A percentile compares a stretch with the other conserved stretches of the same genome.
Evolutionary conservation across 768 basidiomycete species (phyloP).

Genomic region (Peribolospora baueri): DNA sequence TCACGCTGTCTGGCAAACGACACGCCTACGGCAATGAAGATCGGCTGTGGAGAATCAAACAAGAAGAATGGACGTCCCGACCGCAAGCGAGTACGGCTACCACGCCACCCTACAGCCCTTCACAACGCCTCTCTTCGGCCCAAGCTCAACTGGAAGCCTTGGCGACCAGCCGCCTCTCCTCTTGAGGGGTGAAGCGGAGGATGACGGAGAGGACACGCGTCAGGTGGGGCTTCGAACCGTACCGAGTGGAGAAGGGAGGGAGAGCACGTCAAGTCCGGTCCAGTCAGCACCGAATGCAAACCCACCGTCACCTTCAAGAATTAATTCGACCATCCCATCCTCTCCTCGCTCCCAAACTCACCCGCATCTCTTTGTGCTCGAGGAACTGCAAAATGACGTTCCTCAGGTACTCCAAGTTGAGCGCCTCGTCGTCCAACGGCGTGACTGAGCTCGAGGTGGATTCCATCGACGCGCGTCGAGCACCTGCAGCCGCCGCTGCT

Average conservation of each 20-base stretch:
- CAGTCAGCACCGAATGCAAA: background rate
- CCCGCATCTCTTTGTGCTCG: constrained; percentile 96
- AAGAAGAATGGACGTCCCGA: too few species aligned
- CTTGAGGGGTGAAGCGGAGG: constrained; percentile 80
- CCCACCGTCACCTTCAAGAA: too few species aligned
- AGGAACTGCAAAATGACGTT: constrained; percentile 94
- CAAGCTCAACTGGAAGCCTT: constrained; percentile 25
- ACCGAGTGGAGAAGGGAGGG: background rate
- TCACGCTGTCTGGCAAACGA: too few species aligned
- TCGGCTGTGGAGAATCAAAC: too few species aligned
- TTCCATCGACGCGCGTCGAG: constrained; percentile 12
- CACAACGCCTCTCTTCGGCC: too few species aligned
- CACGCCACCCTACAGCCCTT: too few species aligned
- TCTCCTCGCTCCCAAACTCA: constrained; percentile 22
- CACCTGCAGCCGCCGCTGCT: background rate
- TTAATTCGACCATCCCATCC: too few species aligned
- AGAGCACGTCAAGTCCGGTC: background rate
- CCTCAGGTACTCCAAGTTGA: constrained; percentile 83
- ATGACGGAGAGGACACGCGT: constrained; percentile 79
- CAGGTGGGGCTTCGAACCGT: constrained; percentile 44
- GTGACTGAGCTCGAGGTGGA: constrained; percentile 6
- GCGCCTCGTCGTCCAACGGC: constrained; percentile 47
- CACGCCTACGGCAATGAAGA: too few species aligned
- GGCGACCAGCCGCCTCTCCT: constrained; percentile 63
- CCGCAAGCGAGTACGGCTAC: too few species aligned